phyloP scores from a whole-genome alignment of 1,139 yeast genomes.

The Arxiozyma bovina region DNA sequence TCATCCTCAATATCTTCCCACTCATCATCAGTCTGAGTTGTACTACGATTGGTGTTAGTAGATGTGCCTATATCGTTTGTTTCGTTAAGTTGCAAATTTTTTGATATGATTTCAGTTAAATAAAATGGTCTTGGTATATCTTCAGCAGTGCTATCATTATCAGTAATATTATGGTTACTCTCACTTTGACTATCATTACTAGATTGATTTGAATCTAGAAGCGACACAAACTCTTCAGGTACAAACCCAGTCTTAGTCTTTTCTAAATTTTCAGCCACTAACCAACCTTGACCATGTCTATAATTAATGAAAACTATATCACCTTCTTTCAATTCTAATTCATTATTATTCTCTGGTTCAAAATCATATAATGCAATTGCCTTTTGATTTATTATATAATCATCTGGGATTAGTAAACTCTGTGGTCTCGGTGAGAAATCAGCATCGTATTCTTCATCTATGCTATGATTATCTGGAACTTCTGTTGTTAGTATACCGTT shows the following conservation, averaged over 20 bases:
- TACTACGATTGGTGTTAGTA: slow-evolving; percentile 6
- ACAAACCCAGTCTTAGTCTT: slow-evolving; percentile 64
- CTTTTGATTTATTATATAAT: slow-evolving; percentile 39
- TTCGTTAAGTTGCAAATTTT: slow-evolving; percentile 11
- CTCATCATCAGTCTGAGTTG: slow-evolving; percentile 28
- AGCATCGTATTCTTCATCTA: slow-evolving; percentile 21
- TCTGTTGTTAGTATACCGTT: neutral
- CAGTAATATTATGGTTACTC: slow-evolving; percentile 14
- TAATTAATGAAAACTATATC: slow-evolving; percentile 80
- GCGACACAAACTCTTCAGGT: slow-evolving; percentile 87
- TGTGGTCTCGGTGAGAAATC: slow-evolving; percentile 32
- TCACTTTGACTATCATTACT: slow-evolving; percentile 18
- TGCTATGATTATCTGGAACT: neutral
- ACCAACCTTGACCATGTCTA: slow-evolving; percentile 97
- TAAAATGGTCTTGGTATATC: slow-evolving; percentile 30
- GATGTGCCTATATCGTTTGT: neutral
- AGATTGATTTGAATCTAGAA: slow-evolving; percentile 26
- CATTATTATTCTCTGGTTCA: slow-evolving; percentile 89
- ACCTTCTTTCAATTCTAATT: slow-evolving; percentile 67
- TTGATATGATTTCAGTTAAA: slow-evolving; percentile 28
- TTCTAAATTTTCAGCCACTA: slow-evolving; percentile 53
- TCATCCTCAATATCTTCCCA: slow-evolving; percentile 34
- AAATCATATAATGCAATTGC: slow-evolving; percentile 88
- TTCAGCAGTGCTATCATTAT: slow-evolving; percentile 19
- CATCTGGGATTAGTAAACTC: slow-evolving; percentile 28